Conservation (phyloP, 306 rosid genomes). For the Quercus bicolor region DNA sequence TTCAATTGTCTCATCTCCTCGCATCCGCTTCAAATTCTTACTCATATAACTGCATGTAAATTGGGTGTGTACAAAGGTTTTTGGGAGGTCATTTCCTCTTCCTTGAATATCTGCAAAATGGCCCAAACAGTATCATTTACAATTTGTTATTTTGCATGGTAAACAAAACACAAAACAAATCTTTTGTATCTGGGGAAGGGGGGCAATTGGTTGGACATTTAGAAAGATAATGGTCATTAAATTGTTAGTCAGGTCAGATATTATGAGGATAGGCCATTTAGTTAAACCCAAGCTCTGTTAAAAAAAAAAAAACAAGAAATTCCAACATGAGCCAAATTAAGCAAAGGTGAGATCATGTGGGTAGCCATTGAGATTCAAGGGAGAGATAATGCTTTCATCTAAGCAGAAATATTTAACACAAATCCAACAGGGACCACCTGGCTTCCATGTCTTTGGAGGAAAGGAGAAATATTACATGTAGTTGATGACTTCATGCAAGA, state of each 20-base stretch:
- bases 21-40: conserved; percentile 40
- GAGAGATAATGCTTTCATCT: background rate
- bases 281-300: too few relatives aligned
- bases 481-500: background rate
- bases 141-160: background rate
- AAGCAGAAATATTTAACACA: background rate
- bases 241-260: too few relatives aligned
- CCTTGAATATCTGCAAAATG: conserved; percentile 24
- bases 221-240: background rate
- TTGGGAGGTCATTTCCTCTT: conserved; percentile 11
- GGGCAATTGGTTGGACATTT: background rate
- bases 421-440: background rate
- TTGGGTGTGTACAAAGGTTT: conserved; percentile 21
- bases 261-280: too few relatives aligned
- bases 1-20: conserved; percentile 49
- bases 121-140: background rate
- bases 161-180: background rate
- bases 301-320: too few relatives aligned
- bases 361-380: background rate
- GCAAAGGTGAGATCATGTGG: background rate
- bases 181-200: background rate
- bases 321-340: too few relatives aligned
- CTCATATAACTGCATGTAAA: conserved; percentile 45
- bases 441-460: background rate
- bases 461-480: background rate